Percentiles rank a stretch among this genome's conserved stretches.
Evolutionary conservation across 495 filamentous ascomycete species (phyloP).

Genomic region (Trichocladium antarcticum): DNA sequence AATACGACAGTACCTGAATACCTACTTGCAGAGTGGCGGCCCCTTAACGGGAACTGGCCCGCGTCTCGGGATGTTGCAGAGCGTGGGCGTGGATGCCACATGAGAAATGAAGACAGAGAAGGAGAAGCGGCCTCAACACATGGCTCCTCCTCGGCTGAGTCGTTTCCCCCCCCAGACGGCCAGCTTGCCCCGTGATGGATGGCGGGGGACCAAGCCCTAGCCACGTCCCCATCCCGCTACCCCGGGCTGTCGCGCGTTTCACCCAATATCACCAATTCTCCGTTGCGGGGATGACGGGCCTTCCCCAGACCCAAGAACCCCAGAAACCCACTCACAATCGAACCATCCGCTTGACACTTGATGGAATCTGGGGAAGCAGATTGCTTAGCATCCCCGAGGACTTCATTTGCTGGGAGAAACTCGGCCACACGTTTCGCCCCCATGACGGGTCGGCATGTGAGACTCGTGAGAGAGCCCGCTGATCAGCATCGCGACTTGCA

Average conservation of each 20-base stretch:
- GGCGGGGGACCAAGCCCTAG: neutral
- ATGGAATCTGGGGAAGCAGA: constrained; percentile 2
- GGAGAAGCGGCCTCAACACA: neutral
- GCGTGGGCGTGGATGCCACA: neutral
- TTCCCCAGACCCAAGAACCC: constrained; percentile 11
- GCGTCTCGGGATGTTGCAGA: neutral
- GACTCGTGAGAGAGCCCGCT: neutral
- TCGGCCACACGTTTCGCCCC: too few species aligned
- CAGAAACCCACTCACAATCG: constrained; percentile 7
- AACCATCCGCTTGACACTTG: neutral
- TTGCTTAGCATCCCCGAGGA: too few species aligned
- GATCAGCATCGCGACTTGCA: constrained; percentile 2
- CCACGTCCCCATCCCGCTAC: constrained; percentile 7
- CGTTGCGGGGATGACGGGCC: constrained; percentile 11
- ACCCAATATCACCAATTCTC: neutral
- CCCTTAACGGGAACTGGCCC: neutral
- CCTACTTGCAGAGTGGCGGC: too few species aligned
- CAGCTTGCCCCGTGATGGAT: neutral
- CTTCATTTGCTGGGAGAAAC: too few species aligned
- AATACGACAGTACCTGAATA: too few species aligned
- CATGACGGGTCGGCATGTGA: neutral
- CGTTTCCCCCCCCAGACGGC: neutral
- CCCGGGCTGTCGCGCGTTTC: neutral
- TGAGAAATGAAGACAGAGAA: neutral
- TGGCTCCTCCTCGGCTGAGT: constrained; percentile 7